Evolutionary conservation across 2,329 filamentous ascomycete species (phyloP).

Genomic region (Diaporthe citriasiana): DNA sequence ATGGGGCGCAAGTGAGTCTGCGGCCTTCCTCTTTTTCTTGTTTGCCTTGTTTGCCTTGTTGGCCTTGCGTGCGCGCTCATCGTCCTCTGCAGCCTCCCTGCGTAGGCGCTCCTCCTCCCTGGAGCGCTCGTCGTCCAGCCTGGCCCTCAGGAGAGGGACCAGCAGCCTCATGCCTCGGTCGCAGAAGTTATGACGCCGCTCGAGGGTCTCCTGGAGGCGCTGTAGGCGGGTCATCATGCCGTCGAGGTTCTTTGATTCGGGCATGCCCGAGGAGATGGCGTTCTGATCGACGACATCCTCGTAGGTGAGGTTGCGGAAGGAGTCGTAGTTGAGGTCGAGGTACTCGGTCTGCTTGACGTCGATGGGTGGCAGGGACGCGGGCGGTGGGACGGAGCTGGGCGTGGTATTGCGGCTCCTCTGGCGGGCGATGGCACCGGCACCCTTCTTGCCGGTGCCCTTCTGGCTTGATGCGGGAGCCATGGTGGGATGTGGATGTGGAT

Average conservation of each 20-base stretch:
- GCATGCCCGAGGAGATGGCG: conserved; percentile 69
- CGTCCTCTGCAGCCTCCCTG: conserved; percentile 63
- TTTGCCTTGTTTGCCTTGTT: conserved; percentile 71
- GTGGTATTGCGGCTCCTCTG: conserved; percentile 85
- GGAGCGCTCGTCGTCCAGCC: conserved; percentile 66
- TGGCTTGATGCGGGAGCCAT: conserved; percentile 73
- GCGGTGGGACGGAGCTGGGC: conserved; percentile 69
- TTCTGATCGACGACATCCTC: conserved; percentile 79
- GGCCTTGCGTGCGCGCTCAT: conserved; percentile 62
- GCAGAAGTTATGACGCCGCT: conserved; percentile 76
- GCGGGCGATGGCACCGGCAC: conserved; percentile 69
- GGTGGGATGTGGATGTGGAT: conserved; percentile 42
- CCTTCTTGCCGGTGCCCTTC: conserved; percentile 77
- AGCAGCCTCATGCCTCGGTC: conserved; percentile 82
- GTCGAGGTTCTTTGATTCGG: conserved; percentile 74
- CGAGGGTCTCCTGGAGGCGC: conserved; percentile 75
- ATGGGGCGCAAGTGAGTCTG: conserved; percentile 69
- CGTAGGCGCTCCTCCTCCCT: conserved; percentile 65
- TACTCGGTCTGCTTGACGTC: conserved; percentile 73
- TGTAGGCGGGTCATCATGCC: conserved; percentile 75
- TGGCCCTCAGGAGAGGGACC: conserved; percentile 74
- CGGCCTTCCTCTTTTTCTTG: conserved; percentile 84
- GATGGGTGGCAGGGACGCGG: conserved; percentile 67
- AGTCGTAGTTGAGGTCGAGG: conserved; percentile 73
- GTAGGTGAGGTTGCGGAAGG: conserved; percentile 72